Base-by-base conservation (phyloP, 306 rosid genomes). In the Begonia fuchsioides region DNA sequence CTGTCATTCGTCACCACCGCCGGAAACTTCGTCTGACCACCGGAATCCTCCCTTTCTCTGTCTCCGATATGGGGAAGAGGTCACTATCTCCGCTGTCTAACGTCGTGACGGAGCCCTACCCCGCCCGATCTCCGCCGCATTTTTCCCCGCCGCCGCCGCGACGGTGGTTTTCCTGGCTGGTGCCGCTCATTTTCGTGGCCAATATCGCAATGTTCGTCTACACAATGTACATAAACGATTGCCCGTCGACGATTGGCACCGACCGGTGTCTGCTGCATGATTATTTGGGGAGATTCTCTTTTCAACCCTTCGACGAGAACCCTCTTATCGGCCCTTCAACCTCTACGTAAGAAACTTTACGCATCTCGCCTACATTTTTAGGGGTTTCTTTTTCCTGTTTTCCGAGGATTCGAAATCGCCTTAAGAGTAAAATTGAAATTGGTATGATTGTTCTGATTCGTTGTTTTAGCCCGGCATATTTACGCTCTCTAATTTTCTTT, bases 241-340 rank as follows among this genome's bases (percentile, higher is more conserved):
- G 95, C 52, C 96, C 98, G n/a, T 47, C 55, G 1, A 40, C 17
- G 16, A 48, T 40, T 1, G 56, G 20, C 0, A 18, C 39, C 10
- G 47, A 52, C 1, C 19, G 10, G 2, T 90, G 98, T 51, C 53
- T 90, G 41, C 43, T 75, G 54, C 3, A 15, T 10, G 3, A 61
- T 1, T 17, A 50, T 5, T 55, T 90, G 12, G 82, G 77, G 19
- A 77, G 83, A 14, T 79, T 70, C 65, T 75, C 95, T 51, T 90
- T 85, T 60, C 74, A 90, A 55, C 94, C 98, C 12, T 65, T 75
- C 49, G 32, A 15, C 0, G 81, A 81, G 70, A 90, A 90, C 52
- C 72, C 73, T 32, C 87, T 85, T 68, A 64, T 90, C 46, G 98
- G 98, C 57, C 95, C 95, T 53, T 38, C 92, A 3, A 15, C 57